Evolutionary conservation across 345 rosid genomes (phyloP).

Genomic region (Populus pruinosa): DNA sequence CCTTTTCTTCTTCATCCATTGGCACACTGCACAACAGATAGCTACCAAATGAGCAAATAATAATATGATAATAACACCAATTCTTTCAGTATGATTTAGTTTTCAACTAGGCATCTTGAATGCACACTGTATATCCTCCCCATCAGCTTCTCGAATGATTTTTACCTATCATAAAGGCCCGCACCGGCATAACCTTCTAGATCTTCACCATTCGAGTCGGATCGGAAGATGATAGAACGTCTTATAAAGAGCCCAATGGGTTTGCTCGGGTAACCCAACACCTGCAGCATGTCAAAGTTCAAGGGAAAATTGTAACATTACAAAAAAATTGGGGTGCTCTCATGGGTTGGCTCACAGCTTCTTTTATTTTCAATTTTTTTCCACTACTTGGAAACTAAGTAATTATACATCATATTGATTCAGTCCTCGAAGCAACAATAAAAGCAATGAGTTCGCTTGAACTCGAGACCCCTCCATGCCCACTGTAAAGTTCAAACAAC

Average conservation of each 20-base stretch:
- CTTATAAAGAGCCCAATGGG: conserved; percentile 87
- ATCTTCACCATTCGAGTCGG: conserved; percentile 98
- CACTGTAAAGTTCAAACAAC: not conserved
- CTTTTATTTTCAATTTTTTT: no score
- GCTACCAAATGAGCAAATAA: not conserved
- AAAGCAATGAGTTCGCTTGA: not conserved
- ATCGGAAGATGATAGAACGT: conserved; percentile 87
- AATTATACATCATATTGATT: not conserved
- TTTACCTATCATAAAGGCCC: conserved; percentile 97
- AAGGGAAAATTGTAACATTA: conserved; percentile 6
- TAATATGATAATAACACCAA: not conserved
- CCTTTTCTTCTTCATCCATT: conserved; percentile 88
- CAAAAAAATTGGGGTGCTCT: not conserved
- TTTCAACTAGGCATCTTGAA: not conserved
- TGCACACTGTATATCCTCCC: not conserved
- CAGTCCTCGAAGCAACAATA: not conserved
- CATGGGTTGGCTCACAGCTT: not conserved
- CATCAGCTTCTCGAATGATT: not conserved
- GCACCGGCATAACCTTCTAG: conserved; percentile 99
- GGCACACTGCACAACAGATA: conserved; percentile 63
- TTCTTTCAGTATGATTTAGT: not conserved
- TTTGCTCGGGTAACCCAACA: conserved; percentile 96
- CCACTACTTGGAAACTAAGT: not conserved
- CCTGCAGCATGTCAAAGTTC: conserved; percentile 40
- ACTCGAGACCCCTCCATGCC: not conserved